These are phyloP conservation scores for Pseudogymnoascus sp. DNA, from an alignment of 2,329 filamentous ascomycete species.

Conservation along the genomic window DNA sequence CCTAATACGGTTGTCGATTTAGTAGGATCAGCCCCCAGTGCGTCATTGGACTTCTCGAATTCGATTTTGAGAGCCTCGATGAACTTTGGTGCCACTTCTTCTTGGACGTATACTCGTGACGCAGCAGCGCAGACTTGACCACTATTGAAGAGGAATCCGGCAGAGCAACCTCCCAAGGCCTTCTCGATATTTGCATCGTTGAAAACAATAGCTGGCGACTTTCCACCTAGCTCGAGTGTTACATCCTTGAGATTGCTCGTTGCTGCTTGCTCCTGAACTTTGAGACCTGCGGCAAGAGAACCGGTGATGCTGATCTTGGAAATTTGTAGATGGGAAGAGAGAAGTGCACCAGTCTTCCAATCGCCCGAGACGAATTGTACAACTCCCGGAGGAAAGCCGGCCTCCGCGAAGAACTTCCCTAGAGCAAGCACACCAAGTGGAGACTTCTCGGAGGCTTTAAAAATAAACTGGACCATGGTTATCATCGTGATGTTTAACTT, in stretches of 20 bases:
- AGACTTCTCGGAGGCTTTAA: constrained; percentile 39
- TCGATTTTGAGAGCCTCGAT: constrained; percentile 34
- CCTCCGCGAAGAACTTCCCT: constrained; percentile 32
- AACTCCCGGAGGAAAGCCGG: constrained; percentile 39
- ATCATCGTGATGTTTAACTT: too few species aligned
- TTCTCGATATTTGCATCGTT: constrained; percentile 44
- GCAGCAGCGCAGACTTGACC: constrained; percentile 41
- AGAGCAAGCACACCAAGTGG: constrained; percentile 32
- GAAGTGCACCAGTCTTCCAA: constrained; percentile 28
- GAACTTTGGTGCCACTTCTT: constrained; percentile 50
- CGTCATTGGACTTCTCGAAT: neutral
- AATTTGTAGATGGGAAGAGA: constrained; percentile 32
- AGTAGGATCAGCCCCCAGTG: constrained; percentile 14
- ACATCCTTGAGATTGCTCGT: constrained; percentile 49
- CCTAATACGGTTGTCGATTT: constrained; percentile 49
- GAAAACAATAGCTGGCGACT: constrained; percentile 54
- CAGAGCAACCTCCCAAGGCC: neutral
- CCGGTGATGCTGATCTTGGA: constrained; percentile 31
- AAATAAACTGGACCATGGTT: neutral
- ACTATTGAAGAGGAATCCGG: neutral
- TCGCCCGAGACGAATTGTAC: constrained; percentile 33
- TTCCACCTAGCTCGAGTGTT: constrained; percentile 56
- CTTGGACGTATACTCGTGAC: constrained; percentile 61
- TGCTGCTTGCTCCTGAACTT: constrained; percentile 25
- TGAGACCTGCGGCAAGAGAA: constrained; percentile 22